A percentile compares a stretch with the other conserved stretches of the same genome.
Evolutionary conservation across 495 filamentous ascomycete species (phyloP).

Genomic region (Staphylotrichum tortipilum): DNA sequence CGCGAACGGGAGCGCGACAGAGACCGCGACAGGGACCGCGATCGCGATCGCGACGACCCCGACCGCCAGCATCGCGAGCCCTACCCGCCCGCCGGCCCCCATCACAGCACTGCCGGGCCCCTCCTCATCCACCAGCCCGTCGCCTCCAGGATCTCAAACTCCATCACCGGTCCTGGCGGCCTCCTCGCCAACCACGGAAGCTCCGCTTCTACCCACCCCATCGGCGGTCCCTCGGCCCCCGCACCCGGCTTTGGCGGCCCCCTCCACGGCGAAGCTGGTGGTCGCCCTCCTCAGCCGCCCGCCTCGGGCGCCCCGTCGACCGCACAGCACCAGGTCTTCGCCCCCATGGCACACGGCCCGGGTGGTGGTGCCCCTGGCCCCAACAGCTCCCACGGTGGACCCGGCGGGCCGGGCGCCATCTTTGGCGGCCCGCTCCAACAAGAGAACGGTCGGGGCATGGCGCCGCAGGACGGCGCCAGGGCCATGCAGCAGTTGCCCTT

Average conservation of each 20-base stretch:
- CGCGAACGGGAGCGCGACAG: slow-evolving; percentile 4
- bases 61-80: slow-evolving; percentile 62
- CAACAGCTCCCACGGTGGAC: slow-evolving; percentile 17
- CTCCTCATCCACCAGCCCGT: slow-evolving; percentile 88
- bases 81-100: slow-evolving; percentile 48
- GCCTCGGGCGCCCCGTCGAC: slow-evolving; percentile 54
- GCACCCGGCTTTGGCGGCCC: slow-evolving; percentile 61
- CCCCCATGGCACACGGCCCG: slow-evolving; percentile 42
- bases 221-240: slow-evolving; percentile 56
- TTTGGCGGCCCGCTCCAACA: slow-evolving; percentile 45
- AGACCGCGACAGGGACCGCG: slow-evolving; percentile 25
- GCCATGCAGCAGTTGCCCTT: slow-evolving; percentile 41
- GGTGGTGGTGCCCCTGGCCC: slow-evolving; percentile 34
- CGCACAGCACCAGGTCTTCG: slow-evolving; percentile 52
- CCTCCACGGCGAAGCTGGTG: slow-evolving; percentile 50
- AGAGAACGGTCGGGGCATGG: slow-evolving; percentile 33
- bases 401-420: slow-evolving; percentile 28
- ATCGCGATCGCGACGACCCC: slow-evolving; percentile 52
- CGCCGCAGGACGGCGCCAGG: slow-evolving; percentile 31
- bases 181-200: slow-evolving; percentile 66
- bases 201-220: slow-evolving; percentile 47
- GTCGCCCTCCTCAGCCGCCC: slow-evolving; percentile 51
- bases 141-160: slow-evolving; percentile 66
- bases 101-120: slow-evolving; percentile 74
- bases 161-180: slow-evolving; percentile 81